Conservation (phyloP, 176 grass and related monocot genomes). For the Raddia distichophylla region DNA sequence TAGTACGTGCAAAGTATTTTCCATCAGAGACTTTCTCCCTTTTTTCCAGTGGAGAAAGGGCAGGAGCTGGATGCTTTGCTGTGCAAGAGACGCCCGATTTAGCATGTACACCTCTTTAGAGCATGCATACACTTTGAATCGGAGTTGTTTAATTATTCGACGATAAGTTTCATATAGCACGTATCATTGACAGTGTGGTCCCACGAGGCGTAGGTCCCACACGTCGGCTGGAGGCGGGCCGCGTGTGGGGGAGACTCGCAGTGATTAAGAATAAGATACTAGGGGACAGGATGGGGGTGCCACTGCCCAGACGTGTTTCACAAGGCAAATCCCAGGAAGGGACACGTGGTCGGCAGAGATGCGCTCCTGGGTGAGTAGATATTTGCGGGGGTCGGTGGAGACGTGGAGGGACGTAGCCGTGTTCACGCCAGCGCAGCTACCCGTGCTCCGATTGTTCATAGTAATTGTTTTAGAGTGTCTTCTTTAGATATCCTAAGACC, state of each 20-base stretch:
- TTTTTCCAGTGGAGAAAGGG: not conserved
- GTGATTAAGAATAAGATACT: not conserved
- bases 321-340: slow-evolving; percentile 29
- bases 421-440: too few species aligned
- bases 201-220: rapidly evolving
- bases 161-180: too few species aligned
- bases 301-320: slow-evolving; percentile 39
- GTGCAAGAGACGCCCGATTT: slow-evolving; percentile 29
- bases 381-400: not conserved
- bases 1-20: not conserved
- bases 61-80: slow-evolving; percentile 37
- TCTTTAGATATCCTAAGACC: too few species aligned
- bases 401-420: too few species aligned
- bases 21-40: not conserved
- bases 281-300: slow-evolving; percentile 12
- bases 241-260: not conserved
- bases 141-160: not conserved
- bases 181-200: not conserved
- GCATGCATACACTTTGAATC: not conserved
- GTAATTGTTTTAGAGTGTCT: too few species aligned
- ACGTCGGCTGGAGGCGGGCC: not conserved
- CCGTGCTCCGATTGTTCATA: too few species aligned
- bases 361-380: not conserved
- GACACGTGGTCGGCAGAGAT: slow-evolving; percentile 31
- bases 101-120: slow-evolving; percentile 13